These are phyloP conservation scores for Cryptococcus jaspeensis DNA, from an alignment of 1,284 basidiomycete genomes.

Conservation along the genomic window DNA sequence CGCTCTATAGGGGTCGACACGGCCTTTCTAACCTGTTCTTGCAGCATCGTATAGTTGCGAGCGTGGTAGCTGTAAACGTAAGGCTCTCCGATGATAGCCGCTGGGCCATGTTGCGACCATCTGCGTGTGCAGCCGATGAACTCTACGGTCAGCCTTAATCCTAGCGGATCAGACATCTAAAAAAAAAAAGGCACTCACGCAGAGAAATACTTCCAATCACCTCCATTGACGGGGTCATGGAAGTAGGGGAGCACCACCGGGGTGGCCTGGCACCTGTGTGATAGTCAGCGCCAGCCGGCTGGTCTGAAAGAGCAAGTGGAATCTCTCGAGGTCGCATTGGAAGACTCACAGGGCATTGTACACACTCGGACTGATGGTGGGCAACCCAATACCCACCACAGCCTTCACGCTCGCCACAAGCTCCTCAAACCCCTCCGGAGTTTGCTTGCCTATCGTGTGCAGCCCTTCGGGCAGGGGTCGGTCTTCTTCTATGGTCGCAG, in stretches of 20 bases:
- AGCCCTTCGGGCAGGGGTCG: conserved; percentile 17
- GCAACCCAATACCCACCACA: conserved; percentile 23
- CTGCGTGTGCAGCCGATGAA: too few relatives aligned
- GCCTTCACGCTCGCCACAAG: conserved; percentile 16
- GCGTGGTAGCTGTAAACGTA: conserved; percentile 40
- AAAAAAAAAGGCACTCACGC: too few relatives aligned
- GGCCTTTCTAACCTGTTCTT: conserved; percentile 17
- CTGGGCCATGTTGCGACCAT: conserved; percentile 42
- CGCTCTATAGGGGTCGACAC: conserved; percentile 30
- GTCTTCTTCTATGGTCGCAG: conserved; percentile 10
- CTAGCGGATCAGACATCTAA: too few relatives aligned
- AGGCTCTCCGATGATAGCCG: conserved; percentile 33
- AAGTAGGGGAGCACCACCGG: conserved; percentile 44
- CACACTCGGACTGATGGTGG: conserved; percentile 23
- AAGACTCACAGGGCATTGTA: conserved; percentile 22
- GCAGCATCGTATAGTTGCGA: conserved; percentile 21
- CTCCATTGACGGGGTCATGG: too few relatives aligned
- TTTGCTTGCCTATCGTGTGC: conserved; percentile 6
- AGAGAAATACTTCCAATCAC: too few relatives aligned
- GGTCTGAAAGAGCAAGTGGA: neutral
- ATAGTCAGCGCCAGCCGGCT: too few relatives aligned
- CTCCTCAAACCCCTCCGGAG: conserved; percentile 13
- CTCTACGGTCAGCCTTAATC: too few relatives aligned
- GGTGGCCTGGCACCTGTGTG: conserved; percentile 38
- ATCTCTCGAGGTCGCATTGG: too few relatives aligned